phyloP scores from a whole-genome alignment of 805 yeast species.

The Teunomyces gatunensis region DNA sequence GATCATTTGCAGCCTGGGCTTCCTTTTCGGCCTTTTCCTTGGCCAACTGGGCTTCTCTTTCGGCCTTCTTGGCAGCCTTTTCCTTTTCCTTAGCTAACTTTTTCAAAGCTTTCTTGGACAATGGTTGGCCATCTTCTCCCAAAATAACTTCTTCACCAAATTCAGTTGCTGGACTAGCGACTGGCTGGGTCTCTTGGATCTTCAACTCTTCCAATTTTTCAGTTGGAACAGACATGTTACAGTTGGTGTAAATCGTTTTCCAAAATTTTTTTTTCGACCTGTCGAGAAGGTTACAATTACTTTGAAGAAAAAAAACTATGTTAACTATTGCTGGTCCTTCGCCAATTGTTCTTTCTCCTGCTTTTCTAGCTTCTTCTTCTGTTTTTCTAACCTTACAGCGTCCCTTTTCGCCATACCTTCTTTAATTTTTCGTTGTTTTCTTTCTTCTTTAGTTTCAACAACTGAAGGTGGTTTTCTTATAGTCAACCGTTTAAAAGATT shows the following conservation, averaged over 20 bases:
- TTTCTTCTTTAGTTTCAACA: constrained; percentile 55
- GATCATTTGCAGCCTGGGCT: constrained; percentile 70
- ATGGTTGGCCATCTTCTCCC: constrained; percentile 79
- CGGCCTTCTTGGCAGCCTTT: constrained; percentile 90
- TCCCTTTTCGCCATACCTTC: constrained; percentile 48
- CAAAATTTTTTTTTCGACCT: constrained; percentile 2
- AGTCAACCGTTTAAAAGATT: constrained; percentile 37
- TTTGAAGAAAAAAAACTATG: neutral
- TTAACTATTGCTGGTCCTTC: neutral
- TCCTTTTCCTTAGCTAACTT: constrained; percentile 91
- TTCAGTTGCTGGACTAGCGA: constrained; percentile 12
- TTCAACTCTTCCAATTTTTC: constrained; percentile 25
- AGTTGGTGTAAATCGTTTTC: neutral
- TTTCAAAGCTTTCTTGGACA: constrained; percentile 91
- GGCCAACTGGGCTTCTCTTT: constrained; percentile 83
- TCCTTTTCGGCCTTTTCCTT: constrained; percentile 81
- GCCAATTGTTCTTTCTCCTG: neutral
- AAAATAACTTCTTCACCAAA: constrained; percentile 31
- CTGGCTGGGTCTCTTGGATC: constrained; percentile 12
- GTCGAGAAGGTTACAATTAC: neutral
- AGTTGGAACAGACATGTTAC: constrained; percentile 23
- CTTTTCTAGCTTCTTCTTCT: constrained; percentile 31
- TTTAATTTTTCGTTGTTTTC: constrained; percentile 49
- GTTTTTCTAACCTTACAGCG: constrained; percentile 23
- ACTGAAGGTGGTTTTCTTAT: constrained; percentile 1